Conservation (phyloP, 306 rosid genomes). For the Corylus avellana region DNA sequence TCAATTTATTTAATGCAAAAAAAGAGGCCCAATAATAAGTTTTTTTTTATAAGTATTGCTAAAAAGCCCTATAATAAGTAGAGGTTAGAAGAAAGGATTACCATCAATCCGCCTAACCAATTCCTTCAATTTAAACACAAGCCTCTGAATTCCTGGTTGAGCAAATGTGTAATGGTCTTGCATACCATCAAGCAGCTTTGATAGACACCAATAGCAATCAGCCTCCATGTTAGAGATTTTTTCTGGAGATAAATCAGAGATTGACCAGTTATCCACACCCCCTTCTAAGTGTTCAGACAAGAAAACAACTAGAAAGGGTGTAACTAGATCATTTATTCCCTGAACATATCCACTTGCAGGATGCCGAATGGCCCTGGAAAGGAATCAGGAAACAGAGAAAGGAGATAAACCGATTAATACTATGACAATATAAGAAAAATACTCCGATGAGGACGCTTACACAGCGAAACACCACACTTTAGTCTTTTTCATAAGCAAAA, state of each 20-base stretch:
- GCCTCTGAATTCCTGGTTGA: slow-evolving; percentile 98
- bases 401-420: neutral
- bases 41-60: too few species aligned
- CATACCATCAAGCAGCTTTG: slow-evolving; percentile 95
- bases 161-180: slow-evolving; percentile 98
- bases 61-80: slow-evolving; percentile 13
- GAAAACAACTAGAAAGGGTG: slow-evolving; percentile 92
- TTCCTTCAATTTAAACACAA: slow-evolving; percentile 90
- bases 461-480: neutral
- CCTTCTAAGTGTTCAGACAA: slow-evolving; percentile 84
- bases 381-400: slow-evolving; percentile 28
- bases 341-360: slow-evolving; percentile 99
- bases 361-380: slow-evolving; percentile 93
- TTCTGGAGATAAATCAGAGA: slow-evolving; percentile 71
- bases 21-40: neutral
- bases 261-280: slow-evolving; percentile 70
- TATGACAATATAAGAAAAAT: slow-evolving; percentile 1
- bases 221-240: slow-evolving; percentile 70
- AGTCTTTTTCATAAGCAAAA: neutral
- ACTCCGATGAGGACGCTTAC: slow-evolving; percentile 1
- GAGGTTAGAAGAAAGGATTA: slow-evolving; percentile 33
- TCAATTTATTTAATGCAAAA: slow-evolving; percentile 11
- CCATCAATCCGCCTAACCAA: slow-evolving; percentile 91
- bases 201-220: slow-evolving; percentile 94
- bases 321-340: slow-evolving; percentile 96